Conservation (phyloP, 1,284 basidiomycete species). For the Ceratobasidium sp. region DNA sequence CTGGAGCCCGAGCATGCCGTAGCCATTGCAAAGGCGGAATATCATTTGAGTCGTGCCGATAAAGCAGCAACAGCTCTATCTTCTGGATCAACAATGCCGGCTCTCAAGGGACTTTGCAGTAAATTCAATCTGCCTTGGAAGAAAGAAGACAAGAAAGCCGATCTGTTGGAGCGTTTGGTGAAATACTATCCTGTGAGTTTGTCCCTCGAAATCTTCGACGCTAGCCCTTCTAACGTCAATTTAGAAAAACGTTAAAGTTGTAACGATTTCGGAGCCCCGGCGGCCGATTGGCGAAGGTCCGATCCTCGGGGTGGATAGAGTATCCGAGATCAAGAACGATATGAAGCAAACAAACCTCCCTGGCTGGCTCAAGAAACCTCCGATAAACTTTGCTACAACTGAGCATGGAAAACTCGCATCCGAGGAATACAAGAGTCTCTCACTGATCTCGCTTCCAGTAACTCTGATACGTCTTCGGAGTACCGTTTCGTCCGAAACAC, state of each 20-base stretch:
- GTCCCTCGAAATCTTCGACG: not conserved
- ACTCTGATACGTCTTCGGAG: slow-evolving; percentile 42
- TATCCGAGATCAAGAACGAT: slow-evolving; percentile 26
- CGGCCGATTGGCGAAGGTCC: not conserved
- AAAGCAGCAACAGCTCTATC: not conserved
- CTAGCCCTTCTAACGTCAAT: not conserved
- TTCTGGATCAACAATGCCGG: not conserved
- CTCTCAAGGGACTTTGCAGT: not conserved
- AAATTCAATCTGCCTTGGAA: not conserved
- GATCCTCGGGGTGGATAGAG: not conserved
- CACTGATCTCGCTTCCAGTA: slow-evolving; percentile 46
- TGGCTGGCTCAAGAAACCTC: slow-evolving; percentile 34
- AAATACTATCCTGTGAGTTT: not conserved
- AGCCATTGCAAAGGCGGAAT: not conserved
- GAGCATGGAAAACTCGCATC: slow-evolving; percentile 46
- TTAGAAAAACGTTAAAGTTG: slow-evolving; percentile 1
- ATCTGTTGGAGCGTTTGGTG: not conserved
- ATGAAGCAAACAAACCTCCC: slow-evolving; percentile 34
- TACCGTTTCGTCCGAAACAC: not conserved
- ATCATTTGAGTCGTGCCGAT: not conserved
- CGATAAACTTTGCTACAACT: slow-evolving; percentile 41
- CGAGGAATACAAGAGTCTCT: slow-evolving; percentile 48
- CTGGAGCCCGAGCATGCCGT: not conserved
- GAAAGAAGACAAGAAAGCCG: not conserved
- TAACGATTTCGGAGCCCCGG: not conserved